These are phyloP conservation scores for Ilex paraguariensis DNA, from an alignment of 305 asterid genomes.

Conservation along the genomic window DNA sequence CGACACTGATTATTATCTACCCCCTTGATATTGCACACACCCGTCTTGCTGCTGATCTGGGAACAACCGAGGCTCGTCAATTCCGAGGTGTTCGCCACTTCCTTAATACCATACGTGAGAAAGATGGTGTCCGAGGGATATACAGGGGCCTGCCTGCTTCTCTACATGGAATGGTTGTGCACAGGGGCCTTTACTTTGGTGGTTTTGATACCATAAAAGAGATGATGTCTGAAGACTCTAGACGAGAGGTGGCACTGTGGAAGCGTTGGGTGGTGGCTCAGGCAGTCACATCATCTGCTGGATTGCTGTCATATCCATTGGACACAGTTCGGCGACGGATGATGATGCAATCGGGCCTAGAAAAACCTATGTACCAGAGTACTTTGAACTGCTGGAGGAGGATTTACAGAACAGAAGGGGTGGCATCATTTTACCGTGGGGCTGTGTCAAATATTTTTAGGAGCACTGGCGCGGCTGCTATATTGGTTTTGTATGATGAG, in stretches of 20 bases:
- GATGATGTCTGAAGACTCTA: conserved; percentile 42
- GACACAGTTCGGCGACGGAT: conserved; percentile 94
- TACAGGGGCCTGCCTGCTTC: conserved; percentile 91
- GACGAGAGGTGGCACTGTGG: conserved; percentile 62
- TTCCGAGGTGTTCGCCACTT: conserved; percentile 83
- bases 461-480: conserved; percentile 95
- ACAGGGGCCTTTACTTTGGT: conserved; percentile 85
- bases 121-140: conserved; percentile 73
- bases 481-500: conserved; percentile 90
- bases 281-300: conserved; percentile 88
- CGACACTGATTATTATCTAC: conserved; percentile 75
- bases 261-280: conserved; percentile 91
- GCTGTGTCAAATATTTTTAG: conserved; percentile 86
- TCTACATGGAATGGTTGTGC: conserved; percentile 85
- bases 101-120: conserved; percentile 46
- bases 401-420: conserved; percentile 66
- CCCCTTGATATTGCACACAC: conserved; percentile 98
- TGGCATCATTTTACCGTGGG: conserved; percentile 86
- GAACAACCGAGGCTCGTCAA: conserved; percentile 71
- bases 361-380: conserved; percentile 52
- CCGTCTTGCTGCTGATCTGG: conserved; percentile 95
- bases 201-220: conserved; percentile 86
- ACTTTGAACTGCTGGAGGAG: conserved; percentile 81
- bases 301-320: conserved; percentile 78
- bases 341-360: conserved; percentile 98